Percentiles rank a stretch among this genome's conserved stretches.
These are phyloP conservation scores for Aspergillus unguis DNA, from an alignment of 2,329 filamentous ascomycete genomes.

Conservation along the genomic window DNA sequence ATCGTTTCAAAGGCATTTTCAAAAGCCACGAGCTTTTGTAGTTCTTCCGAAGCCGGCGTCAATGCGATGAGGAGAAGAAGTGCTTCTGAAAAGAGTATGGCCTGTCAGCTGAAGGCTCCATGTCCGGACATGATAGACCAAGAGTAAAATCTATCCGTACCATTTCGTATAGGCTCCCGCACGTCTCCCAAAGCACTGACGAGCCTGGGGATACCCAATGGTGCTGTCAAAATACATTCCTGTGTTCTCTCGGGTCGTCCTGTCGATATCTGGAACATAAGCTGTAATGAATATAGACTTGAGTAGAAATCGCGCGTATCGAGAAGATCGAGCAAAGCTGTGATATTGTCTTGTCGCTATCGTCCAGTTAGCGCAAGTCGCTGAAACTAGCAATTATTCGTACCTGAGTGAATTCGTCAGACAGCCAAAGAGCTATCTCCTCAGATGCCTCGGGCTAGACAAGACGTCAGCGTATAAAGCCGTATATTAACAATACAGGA, in stretches of 20 bases:
- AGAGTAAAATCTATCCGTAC: conserved; percentile 31
- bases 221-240: conserved; percentile 87
- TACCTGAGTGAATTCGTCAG: conserved; percentile 94
- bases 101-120: conserved; percentile 13
- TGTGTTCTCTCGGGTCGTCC: conserved; percentile 88
- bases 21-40: conserved; percentile 94
- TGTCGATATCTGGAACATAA: conserved; percentile 79
- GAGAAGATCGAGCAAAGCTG: conserved; percentile 80
- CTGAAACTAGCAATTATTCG: conserved; percentile 20
- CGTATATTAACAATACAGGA: conserved; percentile 4
- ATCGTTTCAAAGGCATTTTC: conserved; percentile 88
- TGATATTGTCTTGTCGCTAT: conserved; percentile 91
- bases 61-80: conserved; percentile 83
- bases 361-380: conserved; percentile 47
- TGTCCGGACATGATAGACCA: background rate
- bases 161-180: conserved; percentile 81
- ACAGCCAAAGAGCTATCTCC: conserved; percentile 92
- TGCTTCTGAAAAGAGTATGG: conserved; percentile 54
- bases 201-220: conserved; percentile 80
- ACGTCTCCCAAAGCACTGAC: conserved; percentile 80
- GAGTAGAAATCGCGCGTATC: conserved; percentile 86
- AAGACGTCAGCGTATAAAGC: conserved; percentile 21
- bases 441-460: conserved; percentile 85
- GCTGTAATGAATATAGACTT: conserved; percentile 83
- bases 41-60: conserved; percentile 78